Evolutionary conservation across 495 filamentous ascomycete species (phyloP).

Genomic region (Neurospora sp.): DNA sequence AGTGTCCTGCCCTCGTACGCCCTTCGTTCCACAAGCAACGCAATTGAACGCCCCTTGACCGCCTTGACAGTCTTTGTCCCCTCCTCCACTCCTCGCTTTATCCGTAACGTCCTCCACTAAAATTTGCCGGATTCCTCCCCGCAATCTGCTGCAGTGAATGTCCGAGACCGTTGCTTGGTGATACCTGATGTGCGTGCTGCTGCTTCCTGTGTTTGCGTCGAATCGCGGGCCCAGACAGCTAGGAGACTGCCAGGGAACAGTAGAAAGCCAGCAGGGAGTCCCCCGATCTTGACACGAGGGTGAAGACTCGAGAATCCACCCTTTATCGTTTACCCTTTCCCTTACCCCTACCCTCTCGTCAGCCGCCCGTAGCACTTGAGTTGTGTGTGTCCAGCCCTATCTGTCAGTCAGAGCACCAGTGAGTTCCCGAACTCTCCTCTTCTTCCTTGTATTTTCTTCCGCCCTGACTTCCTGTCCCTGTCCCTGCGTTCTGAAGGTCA

Average conservation of each 20-base stretch:
- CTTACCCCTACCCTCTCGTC: not conserved
- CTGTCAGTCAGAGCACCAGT: not conserved
- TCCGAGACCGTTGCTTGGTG: not conserved
- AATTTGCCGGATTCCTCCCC: not conserved
- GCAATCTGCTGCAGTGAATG: not conserved
- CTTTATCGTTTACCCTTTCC: not conserved
- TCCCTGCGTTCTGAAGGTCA: not conserved
- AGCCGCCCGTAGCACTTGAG: not conserved
- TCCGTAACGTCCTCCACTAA: not conserved
- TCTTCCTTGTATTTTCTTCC: not conserved
- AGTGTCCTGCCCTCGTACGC: not conserved
- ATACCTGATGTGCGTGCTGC: not conserved
- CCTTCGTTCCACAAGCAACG: not conserved
- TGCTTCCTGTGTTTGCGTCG: not conserved
- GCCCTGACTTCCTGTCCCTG: not conserved
- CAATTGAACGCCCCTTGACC: not conserved
- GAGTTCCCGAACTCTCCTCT: not conserved
- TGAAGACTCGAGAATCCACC: not conserved
- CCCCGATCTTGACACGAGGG: not conserved
- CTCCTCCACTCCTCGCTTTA: not conserved
- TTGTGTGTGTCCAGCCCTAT: not conserved
- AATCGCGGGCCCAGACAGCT: not conserved
- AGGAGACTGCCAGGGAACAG: not conserved
- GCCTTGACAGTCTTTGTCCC: not conserved
- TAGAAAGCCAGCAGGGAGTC: not conserved